Evolutionary conservation across 1,284 basidiomycete species (phyloP).

Genomic region (Neonothopanus nambi): DNA sequence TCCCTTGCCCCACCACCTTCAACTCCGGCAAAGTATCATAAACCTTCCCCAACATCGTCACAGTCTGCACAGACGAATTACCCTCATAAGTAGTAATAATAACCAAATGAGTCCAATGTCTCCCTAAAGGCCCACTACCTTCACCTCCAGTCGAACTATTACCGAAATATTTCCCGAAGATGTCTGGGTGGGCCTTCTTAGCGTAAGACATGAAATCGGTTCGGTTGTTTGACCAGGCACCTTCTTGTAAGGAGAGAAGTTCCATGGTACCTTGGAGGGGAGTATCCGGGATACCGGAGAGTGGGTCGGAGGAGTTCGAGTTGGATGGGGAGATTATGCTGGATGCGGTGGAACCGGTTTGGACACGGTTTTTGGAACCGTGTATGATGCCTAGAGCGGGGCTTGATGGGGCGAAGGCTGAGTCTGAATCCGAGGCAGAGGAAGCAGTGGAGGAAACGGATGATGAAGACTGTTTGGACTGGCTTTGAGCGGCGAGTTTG

Average conservation of each 20-base stretch:
- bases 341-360: background rate
- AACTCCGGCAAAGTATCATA: background rate
- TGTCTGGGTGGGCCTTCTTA: background rate
- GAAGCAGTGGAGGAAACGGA: no score
- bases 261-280: background rate
- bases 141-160: background rate
- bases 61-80: slow-evolving; percentile 2
- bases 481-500: no score
- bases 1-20: no score
- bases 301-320: background rate
- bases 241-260: background rate
- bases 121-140: background rate
- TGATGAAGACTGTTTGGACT: no score
- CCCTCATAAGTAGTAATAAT: slow-evolving; percentile 7
- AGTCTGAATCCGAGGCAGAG: no score
- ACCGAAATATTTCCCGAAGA: background rate
- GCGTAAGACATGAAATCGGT: background rate
- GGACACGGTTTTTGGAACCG: background rate
- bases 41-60: slow-evolving; percentile 1
- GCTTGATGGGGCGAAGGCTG: background rate
- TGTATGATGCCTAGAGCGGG: background rate
- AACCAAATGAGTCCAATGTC: background rate
- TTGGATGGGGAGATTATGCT: background rate
- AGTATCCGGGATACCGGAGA: background rate
- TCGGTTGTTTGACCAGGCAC: background rate